Evolutionary conservation across 2,329 filamentous ascomycete genomes (phyloP), one percentile per base, ranked within the genome.

Genomic region (Fusarium tricinctum): DNA sequence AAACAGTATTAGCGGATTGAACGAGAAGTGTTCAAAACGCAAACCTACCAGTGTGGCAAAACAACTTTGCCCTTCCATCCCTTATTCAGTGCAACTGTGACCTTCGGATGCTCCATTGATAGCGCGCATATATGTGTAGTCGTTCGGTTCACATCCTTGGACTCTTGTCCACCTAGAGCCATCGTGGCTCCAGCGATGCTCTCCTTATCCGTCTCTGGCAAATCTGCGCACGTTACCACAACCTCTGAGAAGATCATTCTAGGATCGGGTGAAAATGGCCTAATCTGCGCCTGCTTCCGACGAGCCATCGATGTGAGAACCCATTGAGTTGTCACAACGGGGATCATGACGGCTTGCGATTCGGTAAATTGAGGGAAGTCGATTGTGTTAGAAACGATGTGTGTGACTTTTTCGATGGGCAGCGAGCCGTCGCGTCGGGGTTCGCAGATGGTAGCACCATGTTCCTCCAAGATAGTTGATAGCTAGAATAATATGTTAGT

Each of bases 121-220:
- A 97, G 82, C 7, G 95, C 92, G 63, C 97, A 95, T 55, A 99
- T 87, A 78, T 99, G 96, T 4, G 96, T 98, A 10, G 92, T 93
- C 67, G 91, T 78, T 58, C 88, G 91, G 6, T 89, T 90, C 45
- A 97, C 81, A 52, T 88, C 86, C 49, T 89, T 87, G 22, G 89
- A 90, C 75, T 94, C 92, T 73, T 92, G 87, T 17, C 96, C 96
- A 22, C 96, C 96, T 81, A 97, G 89, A 0, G 96, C 95, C 74
- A 97, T 82, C 3, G 95, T 92, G 2, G 93, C 95, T 13, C 94
- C 96, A 39, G 92, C 89, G 58, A 99, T 97, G 13, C 94, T 92
- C 80, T 98, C 95, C 77, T 94, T 92, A 78, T 99, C 96, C 35
- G 89, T 91, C 35, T 88, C 83, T 0, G 96, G 96, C 46, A 99